Percentiles rank a stretch among this genome's conserved stretches.
Conservation (phyloP, 73 alveolate species). For the Paramecium biaurelia region DNA sequence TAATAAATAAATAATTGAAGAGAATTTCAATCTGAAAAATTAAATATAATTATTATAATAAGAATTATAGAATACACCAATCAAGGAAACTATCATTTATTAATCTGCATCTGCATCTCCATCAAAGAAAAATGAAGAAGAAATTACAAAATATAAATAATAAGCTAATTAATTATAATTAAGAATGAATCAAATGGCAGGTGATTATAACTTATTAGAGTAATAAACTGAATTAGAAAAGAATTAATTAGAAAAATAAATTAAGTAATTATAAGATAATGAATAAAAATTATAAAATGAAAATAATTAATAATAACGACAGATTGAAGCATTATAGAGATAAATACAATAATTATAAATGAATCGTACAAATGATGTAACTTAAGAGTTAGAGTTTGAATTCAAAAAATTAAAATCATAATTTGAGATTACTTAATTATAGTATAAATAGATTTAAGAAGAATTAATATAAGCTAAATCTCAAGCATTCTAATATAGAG, state of each 20-base stretch:
- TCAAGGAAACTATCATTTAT: neutral
- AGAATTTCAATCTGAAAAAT: neutral
- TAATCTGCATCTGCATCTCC: neutral
- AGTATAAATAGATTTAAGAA: neutral
- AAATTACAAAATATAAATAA: neutral
- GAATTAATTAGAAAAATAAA: neutral
- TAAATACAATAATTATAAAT: neutral
- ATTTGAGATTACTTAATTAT: neutral
- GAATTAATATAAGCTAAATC: neutral
- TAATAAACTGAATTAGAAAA: neutral
- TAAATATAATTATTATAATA: neutral
- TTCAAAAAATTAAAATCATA: neutral
- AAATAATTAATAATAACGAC: neutral
- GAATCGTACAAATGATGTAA: neutral
- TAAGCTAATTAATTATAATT: neutral
- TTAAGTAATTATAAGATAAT: neutral
- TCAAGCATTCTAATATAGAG: neutral
- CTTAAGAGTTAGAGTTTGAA: neutral
- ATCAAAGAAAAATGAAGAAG: neutral
- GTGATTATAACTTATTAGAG: neutral
- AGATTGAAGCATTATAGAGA: neutral
- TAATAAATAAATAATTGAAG: slow-evolving; percentile 1
- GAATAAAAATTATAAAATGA: neutral
- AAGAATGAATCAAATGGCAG: neutral
- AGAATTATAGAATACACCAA: neutral